Conservation (phyloP, 805 yeast species). For the Candida railenensis region DNA sequence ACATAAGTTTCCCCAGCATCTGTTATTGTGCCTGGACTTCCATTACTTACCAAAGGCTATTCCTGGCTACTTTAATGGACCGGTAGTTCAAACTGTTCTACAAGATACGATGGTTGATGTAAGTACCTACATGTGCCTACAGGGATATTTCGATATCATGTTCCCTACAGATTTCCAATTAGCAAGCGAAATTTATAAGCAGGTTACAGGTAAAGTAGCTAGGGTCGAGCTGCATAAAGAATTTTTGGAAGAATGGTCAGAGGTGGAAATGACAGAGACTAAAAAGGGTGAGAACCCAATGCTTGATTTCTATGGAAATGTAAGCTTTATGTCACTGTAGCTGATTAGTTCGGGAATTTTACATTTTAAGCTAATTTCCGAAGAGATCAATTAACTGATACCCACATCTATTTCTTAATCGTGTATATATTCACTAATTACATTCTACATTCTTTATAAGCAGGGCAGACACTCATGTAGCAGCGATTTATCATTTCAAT, state of each 20-base stretch:
- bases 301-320: constrained; percentile 74
- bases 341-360: no score
- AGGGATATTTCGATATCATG: constrained; percentile 84
- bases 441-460: no score
- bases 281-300: constrained; percentile 82
- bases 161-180: constrained; percentile 77
- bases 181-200: constrained; percentile 59
- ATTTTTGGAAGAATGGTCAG: constrained; percentile 71
- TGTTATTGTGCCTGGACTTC: constrained; percentile 73
- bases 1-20: constrained; percentile 71
- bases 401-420: no score
- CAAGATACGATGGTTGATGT: constrained; percentile 67
- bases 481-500: no score
- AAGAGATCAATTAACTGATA: no score
- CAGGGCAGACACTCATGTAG: no score
- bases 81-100: constrained; percentile 78
- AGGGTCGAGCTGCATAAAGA: constrained; percentile 58
- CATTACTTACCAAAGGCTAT: constrained; percentile 44
- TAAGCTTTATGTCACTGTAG: constrained; percentile 52
- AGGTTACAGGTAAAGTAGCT: constrained; percentile 60
- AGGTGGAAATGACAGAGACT: constrained; percentile 62
- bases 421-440: no score
- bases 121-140: constrained; percentile 75
- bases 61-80: constrained; percentile 61
- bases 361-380: no score